Evolutionary conservation across 2,329 filamentous ascomycete genomes (phyloP), one percentile per base, ranked within the genome.

Genomic region (Aspergillus brasiliensis): DNA sequence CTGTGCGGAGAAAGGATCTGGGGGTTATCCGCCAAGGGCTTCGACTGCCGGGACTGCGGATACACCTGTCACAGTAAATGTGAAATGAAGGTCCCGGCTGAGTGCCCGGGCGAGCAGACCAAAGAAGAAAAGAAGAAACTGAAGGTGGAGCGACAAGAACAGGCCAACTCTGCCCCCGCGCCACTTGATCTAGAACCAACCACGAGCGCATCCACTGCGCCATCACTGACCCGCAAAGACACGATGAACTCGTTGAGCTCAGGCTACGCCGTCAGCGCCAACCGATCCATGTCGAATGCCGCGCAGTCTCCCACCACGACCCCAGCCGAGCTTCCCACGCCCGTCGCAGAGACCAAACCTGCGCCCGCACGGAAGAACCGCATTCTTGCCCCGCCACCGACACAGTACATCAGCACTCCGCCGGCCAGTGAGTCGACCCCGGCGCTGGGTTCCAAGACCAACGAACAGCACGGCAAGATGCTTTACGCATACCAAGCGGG

Each of bases 31-130:
- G 94, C 95, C 38, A 99, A 99, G 78, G 95, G 95, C 0, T 96
- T 97, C 72, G 93, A 96, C 74, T 99, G 95, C 72, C 87, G 90
- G 67, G 94, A 98, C 75, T 99, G 95, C 71, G 95, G 96, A 34
- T 99, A 97, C 78, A 97, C 93, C 2, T 99, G 95, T 73, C 95
- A 99, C 78, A 96, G 89, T 81, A 99, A 99, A 79, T 99, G 95
- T 75, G 92, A 99, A 80, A 95, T 99, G 89, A 99, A 98, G 78
- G 95, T 98, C 0, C 92, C 95, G 0, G 91, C 95, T 7, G 91
- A 97, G 73, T 99, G 95, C 72, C 95, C 95, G 0, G 95, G 95
- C 52, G 95, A 98, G 72, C 87, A 95, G 73, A 89, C 84, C 64
- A 99, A 98, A 77, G 95, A 98, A 63, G 93, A 97, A 69, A 93